Conservation (phyloP, 371 early-diverging fungal species). For the Gilbertella persicaria region DNA sequence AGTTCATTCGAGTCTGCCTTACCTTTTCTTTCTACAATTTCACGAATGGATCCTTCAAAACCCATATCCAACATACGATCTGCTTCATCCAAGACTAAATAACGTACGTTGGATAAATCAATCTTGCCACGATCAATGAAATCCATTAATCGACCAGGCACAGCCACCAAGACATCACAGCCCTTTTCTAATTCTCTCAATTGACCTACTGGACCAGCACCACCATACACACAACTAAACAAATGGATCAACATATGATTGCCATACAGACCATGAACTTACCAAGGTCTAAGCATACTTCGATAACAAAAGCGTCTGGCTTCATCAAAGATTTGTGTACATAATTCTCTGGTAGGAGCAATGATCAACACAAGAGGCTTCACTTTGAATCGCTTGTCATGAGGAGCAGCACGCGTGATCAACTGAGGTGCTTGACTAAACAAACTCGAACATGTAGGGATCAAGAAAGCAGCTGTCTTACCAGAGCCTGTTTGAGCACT, state of each 20-base stretch:
- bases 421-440: conserved; percentile 32
- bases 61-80: conserved; percentile 99
- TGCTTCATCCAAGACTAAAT: conserved; percentile 97
- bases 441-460: conserved; percentile 56
- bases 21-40: conserved; percentile 90
- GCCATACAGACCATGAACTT: conserved; percentile 3
- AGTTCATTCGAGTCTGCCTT: not conserved
- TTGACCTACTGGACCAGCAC: conserved; percentile 85
- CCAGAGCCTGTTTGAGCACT: conserved; percentile 86
- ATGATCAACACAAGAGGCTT: conserved; percentile 42
- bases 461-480: conserved; percentile 76
- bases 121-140: conserved; percentile 82
- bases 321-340: conserved; percentile 51
- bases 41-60: conserved; percentile 93
- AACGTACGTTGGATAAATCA: conserved; percentile 80
- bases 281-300: conserved; percentile 53
- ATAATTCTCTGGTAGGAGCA: conserved; percentile 51
- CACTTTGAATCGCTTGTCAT: conserved; percentile 31
- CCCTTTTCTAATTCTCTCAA: conserved; percentile 81
- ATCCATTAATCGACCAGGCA: conserved; percentile 97
- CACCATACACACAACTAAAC: conserved; percentile 84
- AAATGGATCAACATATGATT: not conserved
- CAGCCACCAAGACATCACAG: conserved; percentile 96
- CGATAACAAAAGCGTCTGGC: conserved; percentile 46
- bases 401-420: conserved; percentile 32